Evolutionary conservation across 1,284 basidiomycete genomes (phyloP), one percentile per base, ranked within the genome.

Genomic region (Cryptococcus amylolentus): DNA sequence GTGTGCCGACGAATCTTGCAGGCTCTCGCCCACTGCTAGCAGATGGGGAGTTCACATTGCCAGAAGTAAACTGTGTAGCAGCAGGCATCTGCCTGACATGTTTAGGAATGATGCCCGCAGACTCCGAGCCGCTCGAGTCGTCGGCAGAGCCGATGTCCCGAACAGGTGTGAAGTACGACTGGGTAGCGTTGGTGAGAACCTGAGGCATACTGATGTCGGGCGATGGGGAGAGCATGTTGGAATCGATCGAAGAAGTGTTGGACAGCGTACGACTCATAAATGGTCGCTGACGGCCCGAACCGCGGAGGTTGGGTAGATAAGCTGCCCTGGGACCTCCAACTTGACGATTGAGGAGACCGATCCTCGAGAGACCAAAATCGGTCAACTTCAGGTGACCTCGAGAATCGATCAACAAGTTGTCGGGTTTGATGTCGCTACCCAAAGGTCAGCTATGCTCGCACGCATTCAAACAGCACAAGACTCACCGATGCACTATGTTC

Each of bases 351-450:
- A 99, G 82, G 31, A 99, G 81, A 85, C 96, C 96, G 66, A 98
- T 97, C 70, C 93, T 86, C 62, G 93, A 97, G 26, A 99, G 80
- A 57, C 96, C 96, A 76, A 98, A 99, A 78, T 99, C 96, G 23
- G 95, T 98, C 37, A 98, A 83, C 77, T 98, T 98, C 64, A 98
- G 81, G 72, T 98, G 95, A 10, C 95, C 95, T 65, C 92, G 88
- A 50, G 91, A 85, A 77, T 98, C 94, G 67, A 98, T 98, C 40
- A 98, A 87, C 46, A 98, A 78, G 73, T 98, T 98, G 79, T 98
- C 95, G 12, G 95, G 95, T 75, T 99, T 99, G 67, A 99, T 80
- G 75, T 99, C 96, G 80, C 94, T 95, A 72, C 18, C 16, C 3
- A 26, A n/a, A 47, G 5, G 39, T 53, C n/a, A 60, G 55, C 20